A percentile compares a stretch with the other conserved stretches of the same genome.
phyloP scores from a whole-genome alignment of 2,329 filamentous ascomycete species.

The Exophiala mesophila region DNA sequence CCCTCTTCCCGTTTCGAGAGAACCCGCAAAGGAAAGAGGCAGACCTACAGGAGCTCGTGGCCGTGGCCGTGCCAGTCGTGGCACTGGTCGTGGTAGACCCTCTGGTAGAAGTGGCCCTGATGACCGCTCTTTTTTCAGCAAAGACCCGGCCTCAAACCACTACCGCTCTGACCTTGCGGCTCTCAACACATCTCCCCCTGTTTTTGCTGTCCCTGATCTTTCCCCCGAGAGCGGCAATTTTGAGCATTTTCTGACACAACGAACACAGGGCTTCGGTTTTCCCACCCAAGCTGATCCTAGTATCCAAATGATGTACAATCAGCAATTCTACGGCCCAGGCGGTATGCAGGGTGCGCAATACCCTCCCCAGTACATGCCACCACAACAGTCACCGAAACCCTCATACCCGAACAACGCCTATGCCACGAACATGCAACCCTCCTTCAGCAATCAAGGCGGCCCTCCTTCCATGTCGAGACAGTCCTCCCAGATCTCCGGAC shows the following conservation, averaged over 20 bases:
- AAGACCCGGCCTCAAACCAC: constrained; percentile 27
- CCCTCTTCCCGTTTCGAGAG: constrained; percentile 33
- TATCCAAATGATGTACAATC: constrained; percentile 25
- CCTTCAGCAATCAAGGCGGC: constrained; percentile 45
- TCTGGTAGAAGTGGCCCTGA: constrained; percentile 25
- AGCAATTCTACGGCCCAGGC: constrained; percentile 20
- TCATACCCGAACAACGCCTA: constrained; percentile 47
- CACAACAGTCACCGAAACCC: constrained; percentile 41
- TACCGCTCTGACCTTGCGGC: constrained; percentile 24
- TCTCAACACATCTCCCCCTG: constrained; percentile 25
- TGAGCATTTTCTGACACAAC: constrained; percentile 65
- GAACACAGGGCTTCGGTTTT: constrained; percentile 45
- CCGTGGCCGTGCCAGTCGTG: constrained; percentile 24
- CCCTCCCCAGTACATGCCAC: constrained; percentile 36
- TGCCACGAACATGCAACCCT: constrained; percentile 46
- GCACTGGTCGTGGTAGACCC: constrained; percentile 28
- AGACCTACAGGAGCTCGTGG: constrained; percentile 23
- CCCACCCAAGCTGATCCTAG: constrained; percentile 27
- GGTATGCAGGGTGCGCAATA: constrained; percentile 28
- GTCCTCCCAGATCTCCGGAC: constrained; percentile 69
- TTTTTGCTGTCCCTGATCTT: constrained; percentile 47
- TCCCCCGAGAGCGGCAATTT: constrained; percentile 66
- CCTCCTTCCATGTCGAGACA: constrained; percentile 72
- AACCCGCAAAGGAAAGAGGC: constrained; percentile 33
- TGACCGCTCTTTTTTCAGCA: constrained; percentile 28